A percentile compares a stretch with the other conserved stretches of the same genome.
phyloP scores from a whole-genome alignment of 1,284 basidiomycete genomes.

The Tremellales sp. region DNA sequence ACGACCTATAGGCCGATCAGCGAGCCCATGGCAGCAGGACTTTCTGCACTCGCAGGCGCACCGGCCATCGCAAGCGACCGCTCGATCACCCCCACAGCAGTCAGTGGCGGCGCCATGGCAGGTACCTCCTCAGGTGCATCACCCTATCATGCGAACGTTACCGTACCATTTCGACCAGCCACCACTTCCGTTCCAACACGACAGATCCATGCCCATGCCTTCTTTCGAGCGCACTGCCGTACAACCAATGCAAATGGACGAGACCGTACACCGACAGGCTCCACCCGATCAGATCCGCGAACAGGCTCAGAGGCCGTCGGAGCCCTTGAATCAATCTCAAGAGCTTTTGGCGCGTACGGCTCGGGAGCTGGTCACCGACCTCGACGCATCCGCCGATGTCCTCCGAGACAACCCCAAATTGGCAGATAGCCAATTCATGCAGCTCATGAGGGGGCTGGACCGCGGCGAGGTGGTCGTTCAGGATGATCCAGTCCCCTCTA shows the following conservation, averaged over 20 bases:
- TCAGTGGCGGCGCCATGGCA: slow-evolving; percentile 12
- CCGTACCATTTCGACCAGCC: background rate
- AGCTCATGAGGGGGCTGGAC: slow-evolving; percentile 77
- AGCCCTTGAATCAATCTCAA: slow-evolving; percentile 41
- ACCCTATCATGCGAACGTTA: background rate
- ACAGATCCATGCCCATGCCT: background rate
- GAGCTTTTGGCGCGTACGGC: slow-evolving; percentile 75
- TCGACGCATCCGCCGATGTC: slow-evolving; percentile 50
- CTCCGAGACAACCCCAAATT: slow-evolving; percentile 74
- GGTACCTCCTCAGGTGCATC: background rate
- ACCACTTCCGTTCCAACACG: background rate
- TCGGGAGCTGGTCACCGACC: slow-evolving; percentile 63
- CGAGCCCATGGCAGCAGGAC: slow-evolving; percentile 14
- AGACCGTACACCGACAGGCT: background rate
- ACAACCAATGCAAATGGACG: background rate
- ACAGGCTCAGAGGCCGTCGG: background rate
- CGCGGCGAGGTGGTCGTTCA: slow-evolving; percentile 80
- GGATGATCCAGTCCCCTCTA: slow-evolving; percentile 45
- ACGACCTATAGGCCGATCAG: background rate
- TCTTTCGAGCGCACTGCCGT: too few species aligned
- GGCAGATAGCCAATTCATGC: slow-evolving; percentile 79
- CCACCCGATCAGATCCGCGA: background rate
- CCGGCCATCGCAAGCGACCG: background rate
- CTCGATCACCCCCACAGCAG: background rate
- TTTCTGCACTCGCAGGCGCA: slow-evolving; percentile 7